Percentiles rank a stretch among this genome's conserved stretches.
These are phyloP conservation scores for Takashimella koratensis DNA, from an alignment of 1,284 basidiomycete species.

Conservation along the genomic window DNA sequence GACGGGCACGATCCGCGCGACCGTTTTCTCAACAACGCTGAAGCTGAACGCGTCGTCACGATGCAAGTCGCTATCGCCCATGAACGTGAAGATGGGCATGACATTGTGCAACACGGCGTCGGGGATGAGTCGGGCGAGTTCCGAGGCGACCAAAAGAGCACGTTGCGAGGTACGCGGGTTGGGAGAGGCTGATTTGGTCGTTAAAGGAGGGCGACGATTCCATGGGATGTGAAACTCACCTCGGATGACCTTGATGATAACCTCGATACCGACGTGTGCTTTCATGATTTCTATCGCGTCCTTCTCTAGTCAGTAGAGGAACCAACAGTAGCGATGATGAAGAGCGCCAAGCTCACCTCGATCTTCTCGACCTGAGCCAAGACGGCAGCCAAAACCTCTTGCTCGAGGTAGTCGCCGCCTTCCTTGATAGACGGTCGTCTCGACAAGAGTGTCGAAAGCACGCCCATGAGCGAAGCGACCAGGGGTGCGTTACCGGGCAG, in stretches of 20 bases:
- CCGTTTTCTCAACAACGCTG: slow-evolving; percentile 89
- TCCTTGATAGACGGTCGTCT: slow-evolving; percentile 46
- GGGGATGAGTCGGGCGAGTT: slow-evolving; percentile 76
- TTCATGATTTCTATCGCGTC: slow-evolving; percentile 37
- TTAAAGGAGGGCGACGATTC: not conserved
- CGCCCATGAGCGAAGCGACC: slow-evolving; percentile 68
- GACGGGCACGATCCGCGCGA: slow-evolving; percentile 89
- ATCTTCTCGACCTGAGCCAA: slow-evolving; percentile 66
- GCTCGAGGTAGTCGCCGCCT: slow-evolving; percentile 75
- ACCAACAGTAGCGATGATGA: slow-evolving; percentile 29
- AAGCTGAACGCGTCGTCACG: slow-evolving; percentile 95
- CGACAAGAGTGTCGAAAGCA: slow-evolving; percentile 65
- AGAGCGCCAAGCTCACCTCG: too few relatives aligned
- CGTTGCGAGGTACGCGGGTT: slow-evolving; percentile 96
- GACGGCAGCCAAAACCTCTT: slow-evolving; percentile 76
- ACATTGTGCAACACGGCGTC: slow-evolving; percentile 90
- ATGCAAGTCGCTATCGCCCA: slow-evolving; percentile 94
- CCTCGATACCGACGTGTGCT: slow-evolving; percentile 59
- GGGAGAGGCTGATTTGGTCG: slow-evolving; percentile 68
- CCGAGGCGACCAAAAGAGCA: slow-evolving; percentile 83
- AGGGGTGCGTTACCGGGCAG: slow-evolving; percentile 68
- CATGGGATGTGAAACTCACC: slow-evolving; percentile 52
- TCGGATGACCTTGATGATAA: slow-evolving; percentile 80
- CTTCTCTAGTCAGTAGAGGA: slow-evolving; percentile 1
- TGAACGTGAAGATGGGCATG: slow-evolving; percentile 99